Evolutionary conservation across 2,329 filamentous ascomycete species (phyloP), one percentile per base, ranked within the genome.

Genomic region (Fusarium sp.): DNA sequence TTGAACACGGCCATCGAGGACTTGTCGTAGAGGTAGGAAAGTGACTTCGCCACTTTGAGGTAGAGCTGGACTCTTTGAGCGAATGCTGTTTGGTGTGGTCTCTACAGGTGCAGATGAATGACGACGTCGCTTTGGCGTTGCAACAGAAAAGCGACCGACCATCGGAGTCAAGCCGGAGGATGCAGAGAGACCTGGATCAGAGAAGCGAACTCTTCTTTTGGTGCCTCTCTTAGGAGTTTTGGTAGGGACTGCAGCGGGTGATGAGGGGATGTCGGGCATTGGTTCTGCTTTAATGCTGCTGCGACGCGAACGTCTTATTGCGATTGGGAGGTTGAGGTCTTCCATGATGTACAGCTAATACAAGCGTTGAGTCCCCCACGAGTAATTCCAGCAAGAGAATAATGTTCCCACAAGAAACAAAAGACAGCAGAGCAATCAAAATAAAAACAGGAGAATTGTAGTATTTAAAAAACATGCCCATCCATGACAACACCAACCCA

Each of bases 91-190:
- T 10, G 74, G 67, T 19, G 66, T 53, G 36, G 50, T 54, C 31
- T 65, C 69, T 3, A 75, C 69, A 2, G 84, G 82, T 0, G 82
- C 81, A 1, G 85, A 86, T 53, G 82, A 82, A 22, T 85, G 82
- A 7, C 84, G 82, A 17, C 80, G 82, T 15, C 80, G 80, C 38
- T 81, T 55, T 54, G 77, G 69, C 58, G 74, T 76, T 73, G 69
- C 49, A 61, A 89, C 80, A 2, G 82, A 82, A 0, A 88, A 82
- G 21, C 87, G 84, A 38, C 81, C 81, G 43, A 90, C 78, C 79
- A 89, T 85, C 2, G 88, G 88, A 2, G 88, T 90, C 28, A 90
- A 76, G 3, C 88, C 88, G 1, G 84, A 88, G 3, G 71, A 73
- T 3, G 78, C 62, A 1, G 78, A 73, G 2, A 81, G 80, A 1